phyloP scores from a whole-genome alignment of 306 rosid genomes.

The Castanea mollissima region DNA sequence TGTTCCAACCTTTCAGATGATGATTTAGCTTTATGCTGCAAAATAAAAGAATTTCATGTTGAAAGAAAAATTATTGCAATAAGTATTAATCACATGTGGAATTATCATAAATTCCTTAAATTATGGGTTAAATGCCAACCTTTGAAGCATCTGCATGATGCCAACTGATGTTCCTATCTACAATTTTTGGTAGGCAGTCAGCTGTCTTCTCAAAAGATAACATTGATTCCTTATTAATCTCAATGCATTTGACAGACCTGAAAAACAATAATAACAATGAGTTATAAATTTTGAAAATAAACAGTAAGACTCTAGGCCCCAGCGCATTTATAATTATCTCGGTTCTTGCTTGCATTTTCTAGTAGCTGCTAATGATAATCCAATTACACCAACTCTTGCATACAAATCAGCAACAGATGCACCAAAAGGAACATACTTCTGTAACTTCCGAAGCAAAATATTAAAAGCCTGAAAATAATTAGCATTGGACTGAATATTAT shows the following conservation, averaged over 20 bases:
- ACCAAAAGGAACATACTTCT: slow-evolving; percentile 79
- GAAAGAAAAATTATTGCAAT: neutral
- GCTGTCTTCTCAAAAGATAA: slow-evolving; percentile 86
- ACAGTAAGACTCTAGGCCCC: slow-evolving; percentile 4
- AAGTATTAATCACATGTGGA: slow-evolving; percentile 4
- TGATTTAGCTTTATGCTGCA: slow-evolving; percentile 40
- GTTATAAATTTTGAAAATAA: slow-evolving; percentile 6
- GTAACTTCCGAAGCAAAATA: slow-evolving; percentile 76
- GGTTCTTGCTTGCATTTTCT: slow-evolving; percentile 90
- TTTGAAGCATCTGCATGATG: slow-evolving; percentile 87
- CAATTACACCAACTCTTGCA: slow-evolving; percentile 96
- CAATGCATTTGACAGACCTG: slow-evolving; percentile 88
- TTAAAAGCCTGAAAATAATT: slow-evolving; percentile 72
- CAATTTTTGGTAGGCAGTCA: slow-evolving; percentile 59
- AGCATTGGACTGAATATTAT: neutral
- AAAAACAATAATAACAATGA: slow-evolving; percentile 9
- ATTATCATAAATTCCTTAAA: slow-evolving; percentile 16
- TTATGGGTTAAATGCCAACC: slow-evolving; percentile 33
- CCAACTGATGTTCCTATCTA: slow-evolving; percentile 82
- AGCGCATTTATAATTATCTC: slow-evolving; percentile 22
- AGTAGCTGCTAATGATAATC: slow-evolving; percentile 81
- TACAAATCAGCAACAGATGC: slow-evolving; percentile 87
- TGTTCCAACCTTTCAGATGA: slow-evolving; percentile 57
- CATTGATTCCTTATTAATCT: slow-evolving; percentile 87
- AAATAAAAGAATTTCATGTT: neutral